Conservation (phyloP, 2,329 filamentous ascomycete genomes). For the Pestalotiopsis sp. region DNA sequence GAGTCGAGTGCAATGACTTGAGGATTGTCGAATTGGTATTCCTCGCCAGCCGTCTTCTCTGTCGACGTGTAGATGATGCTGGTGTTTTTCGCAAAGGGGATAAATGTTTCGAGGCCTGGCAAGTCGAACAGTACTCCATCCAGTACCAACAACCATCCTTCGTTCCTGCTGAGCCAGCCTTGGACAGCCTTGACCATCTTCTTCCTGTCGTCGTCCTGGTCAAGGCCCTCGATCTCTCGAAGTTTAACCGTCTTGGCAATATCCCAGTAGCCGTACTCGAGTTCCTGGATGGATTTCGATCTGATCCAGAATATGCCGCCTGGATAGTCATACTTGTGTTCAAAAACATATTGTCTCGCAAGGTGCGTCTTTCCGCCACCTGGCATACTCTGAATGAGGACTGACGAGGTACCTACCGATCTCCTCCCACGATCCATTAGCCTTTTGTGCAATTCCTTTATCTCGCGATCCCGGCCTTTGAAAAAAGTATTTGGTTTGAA, state of each 20-base stretch:
- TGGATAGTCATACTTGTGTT: constrained; percentile 58
- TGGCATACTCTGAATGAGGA: constrained; percentile 64
- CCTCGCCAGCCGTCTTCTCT: constrained; percentile 56
- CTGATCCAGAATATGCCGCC: constrained; percentile 73
- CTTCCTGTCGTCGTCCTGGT: constrained; percentile 39
- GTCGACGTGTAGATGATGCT: constrained; percentile 71
- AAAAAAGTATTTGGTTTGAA: constrained; percentile 63
- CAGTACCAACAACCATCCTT: constrained; percentile 69
- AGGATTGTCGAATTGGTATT: constrained; percentile 60
- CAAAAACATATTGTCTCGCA: constrained; percentile 67
- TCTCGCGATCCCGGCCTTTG: constrained; percentile 58
- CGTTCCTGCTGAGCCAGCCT: constrained; percentile 60
- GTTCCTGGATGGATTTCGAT: constrained; percentile 59
- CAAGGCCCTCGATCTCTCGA: constrained; percentile 41
- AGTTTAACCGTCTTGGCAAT: constrained; percentile 61
- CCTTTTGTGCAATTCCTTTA: constrained; percentile 59
- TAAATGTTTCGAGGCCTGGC: constrained; percentile 58
- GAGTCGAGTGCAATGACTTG: constrained; percentile 56
- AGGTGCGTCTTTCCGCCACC: constrained; percentile 72
- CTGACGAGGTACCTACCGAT: constrained; percentile 60
- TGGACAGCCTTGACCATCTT: constrained; percentile 59
- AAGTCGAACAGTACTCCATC: constrained; percentile 67
- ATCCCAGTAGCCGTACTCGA: constrained; percentile 65
- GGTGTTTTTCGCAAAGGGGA: constrained; percentile 65
- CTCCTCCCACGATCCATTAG: constrained; percentile 59